Evolutionary conservation across 495 filamentous ascomycete species (phyloP).

Genomic region (Coniosporium apollinis): DNA sequence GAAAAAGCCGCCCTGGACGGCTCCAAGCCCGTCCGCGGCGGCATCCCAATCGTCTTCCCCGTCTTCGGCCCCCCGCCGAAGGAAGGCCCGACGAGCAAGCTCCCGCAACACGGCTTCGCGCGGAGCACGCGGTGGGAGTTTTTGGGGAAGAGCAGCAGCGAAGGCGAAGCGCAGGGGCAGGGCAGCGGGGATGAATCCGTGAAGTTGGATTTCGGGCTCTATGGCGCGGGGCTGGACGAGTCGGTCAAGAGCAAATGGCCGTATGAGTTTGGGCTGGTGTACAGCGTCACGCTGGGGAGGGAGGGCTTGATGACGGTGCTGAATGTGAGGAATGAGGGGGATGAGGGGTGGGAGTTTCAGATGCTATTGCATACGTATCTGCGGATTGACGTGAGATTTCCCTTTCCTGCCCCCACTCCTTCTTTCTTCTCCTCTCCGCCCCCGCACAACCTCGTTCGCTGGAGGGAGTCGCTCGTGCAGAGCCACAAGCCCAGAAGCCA

Average conservation of each 20-base stretch:
- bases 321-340: constrained; percentile 73
- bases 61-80: constrained; percentile 74
- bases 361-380: constrained; percentile 85
- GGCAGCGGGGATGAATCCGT: constrained; percentile 45
- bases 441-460: neutral
- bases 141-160: constrained; percentile 51
- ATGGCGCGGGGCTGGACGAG: constrained; percentile 46
- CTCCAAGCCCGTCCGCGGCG: constrained; percentile 50
- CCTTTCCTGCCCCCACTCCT: neutral
- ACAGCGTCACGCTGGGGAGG: constrained; percentile 68
- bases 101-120: constrained; percentile 94
- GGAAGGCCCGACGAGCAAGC: constrained; percentile 49
- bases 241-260: constrained; percentile 53
- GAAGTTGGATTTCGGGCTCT: constrained; percentile 91
- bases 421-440: neutral
- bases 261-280: constrained; percentile 75
- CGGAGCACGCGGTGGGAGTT: constrained; percentile 66
- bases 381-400: constrained; percentile 46
- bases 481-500: neutral
- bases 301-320: constrained; percentile 65
- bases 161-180: constrained; percentile 25
- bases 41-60: constrained; percentile 91
- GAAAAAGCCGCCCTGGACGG: constrained; percentile 54
- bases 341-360: constrained; percentile 74
- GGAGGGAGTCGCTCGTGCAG: too few relatives aligned